phyloP scores from a whole-genome alignment of 148 eudicot genomes.

The Bassia scoparia region DNA sequence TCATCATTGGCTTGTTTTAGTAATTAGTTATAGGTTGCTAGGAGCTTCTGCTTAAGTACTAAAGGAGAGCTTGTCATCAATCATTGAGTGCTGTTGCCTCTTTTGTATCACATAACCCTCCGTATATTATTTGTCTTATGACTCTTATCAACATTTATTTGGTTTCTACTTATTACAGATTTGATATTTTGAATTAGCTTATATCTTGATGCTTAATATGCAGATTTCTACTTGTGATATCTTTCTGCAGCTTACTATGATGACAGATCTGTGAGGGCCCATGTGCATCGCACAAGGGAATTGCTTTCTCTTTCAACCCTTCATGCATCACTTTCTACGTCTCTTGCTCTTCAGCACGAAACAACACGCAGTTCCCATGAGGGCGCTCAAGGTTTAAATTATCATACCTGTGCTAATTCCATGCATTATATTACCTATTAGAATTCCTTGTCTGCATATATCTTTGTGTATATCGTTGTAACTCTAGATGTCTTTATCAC shows the following conservation, averaged over 20 bases:
- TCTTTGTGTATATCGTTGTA: background rate
- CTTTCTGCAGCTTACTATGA: slow-evolving; percentile 74
- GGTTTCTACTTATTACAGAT: too few relatives aligned
- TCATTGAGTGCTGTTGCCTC: background rate
- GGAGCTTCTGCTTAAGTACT: background rate
- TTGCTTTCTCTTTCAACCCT: slow-evolving; percentile 80
- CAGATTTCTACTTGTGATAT: slow-evolving; percentile 20
- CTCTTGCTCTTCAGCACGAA: slow-evolving; percentile 89
- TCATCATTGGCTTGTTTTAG: too few relatives aligned
- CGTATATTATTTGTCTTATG: too few relatives aligned
- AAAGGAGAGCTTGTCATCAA: background rate
- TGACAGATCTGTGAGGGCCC: slow-evolving; percentile 94
- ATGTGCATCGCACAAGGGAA: slow-evolving; percentile 91
- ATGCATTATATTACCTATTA: background rate
- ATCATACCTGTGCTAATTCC: background rate
- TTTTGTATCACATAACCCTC: too few relatives aligned
- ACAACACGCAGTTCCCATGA: slow-evolving; percentile 44
- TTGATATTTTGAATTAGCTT: background rate
- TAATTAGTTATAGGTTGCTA: too few relatives aligned
- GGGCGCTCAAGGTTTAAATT: slow-evolving; percentile 55
- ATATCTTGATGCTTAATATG: background rate
- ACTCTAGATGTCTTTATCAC: background rate
- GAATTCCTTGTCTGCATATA: background rate
- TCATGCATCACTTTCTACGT: slow-evolving; percentile 85
- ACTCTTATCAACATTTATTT: too few relatives aligned